Conservation (phyloP, 441 rosid species). For the Monsonia emarginata region DNA sequence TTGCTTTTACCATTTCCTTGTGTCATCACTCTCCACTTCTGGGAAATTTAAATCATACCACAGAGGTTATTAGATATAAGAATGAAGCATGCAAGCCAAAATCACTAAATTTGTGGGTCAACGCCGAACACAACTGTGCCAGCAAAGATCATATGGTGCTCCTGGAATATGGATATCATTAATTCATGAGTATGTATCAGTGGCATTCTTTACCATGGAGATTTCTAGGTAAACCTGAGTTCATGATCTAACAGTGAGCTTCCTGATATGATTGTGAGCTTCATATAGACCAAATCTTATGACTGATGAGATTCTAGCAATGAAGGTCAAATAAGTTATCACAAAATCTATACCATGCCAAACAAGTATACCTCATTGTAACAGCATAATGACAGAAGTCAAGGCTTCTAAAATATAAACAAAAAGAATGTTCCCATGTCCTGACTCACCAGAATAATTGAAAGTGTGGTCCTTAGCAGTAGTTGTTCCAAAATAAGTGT, state of each 20-base stretch:
- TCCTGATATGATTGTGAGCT: neutral
- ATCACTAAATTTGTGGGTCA: no score
- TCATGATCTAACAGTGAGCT: no score
- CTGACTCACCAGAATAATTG: neutral
- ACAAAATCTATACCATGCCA: neutral
- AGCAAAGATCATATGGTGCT: neutral
- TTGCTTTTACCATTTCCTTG: conserved; percentile 63
- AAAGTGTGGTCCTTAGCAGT: neutral
- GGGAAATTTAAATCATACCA: conserved; percentile 11
- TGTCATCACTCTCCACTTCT: conserved; percentile 61
- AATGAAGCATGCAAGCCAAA: neutral
- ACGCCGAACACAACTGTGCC: neutral
- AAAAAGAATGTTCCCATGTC: neutral
- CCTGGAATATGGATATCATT: neutral
- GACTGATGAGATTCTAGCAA: neutral
- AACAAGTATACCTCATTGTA: neutral
- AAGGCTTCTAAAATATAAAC: neutral
- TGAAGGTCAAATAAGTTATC: neutral
- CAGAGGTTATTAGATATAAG: neutral
- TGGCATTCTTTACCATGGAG: neutral
- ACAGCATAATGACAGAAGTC: neutral
- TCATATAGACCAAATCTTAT: neutral
- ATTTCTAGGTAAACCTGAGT: neutral
- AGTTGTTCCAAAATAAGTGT: no score
- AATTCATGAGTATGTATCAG: neutral